phyloP scores from a whole-genome alignment of 2,329 filamentous ascomycete species.

The Aspergillus sp. region DNA sequence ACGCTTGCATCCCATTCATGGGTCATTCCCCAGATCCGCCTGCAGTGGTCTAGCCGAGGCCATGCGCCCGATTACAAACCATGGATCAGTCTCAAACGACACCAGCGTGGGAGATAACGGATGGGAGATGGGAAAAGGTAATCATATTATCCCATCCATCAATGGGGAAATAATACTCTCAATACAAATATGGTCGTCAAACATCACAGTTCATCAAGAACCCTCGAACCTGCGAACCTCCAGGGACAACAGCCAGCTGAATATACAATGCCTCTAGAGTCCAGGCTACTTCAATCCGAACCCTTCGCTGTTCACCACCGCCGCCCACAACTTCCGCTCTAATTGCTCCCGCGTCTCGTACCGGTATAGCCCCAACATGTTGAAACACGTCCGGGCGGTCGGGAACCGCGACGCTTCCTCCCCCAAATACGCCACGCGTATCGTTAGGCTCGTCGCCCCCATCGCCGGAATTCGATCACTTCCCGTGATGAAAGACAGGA shows the following conservation, averaged over 20 bases:
- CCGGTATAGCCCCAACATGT: slow-evolving; percentile 72
- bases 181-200: slow-evolving; percentile 2
- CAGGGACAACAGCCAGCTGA: neutral
- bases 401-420: slow-evolving; percentile 73
- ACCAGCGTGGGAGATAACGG: neutral
- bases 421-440: slow-evolving; percentile 73
- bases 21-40: neutral
- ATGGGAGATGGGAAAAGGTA: neutral
- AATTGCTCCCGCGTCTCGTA: slow-evolving; percentile 67
- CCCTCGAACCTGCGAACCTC: too few relatives aligned
- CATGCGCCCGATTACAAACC: neutral
- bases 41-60: neutral
- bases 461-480: slow-evolving; percentile 88
- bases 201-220: neutral
- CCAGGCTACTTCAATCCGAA: slow-evolving; percentile 70
- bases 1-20: neutral
- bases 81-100: too few relatives aligned
- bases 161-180: too few relatives aligned
- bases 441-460: slow-evolving; percentile 74
- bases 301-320: slow-evolving; percentile 85
- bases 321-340: slow-evolving; percentile 73
- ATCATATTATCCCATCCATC: neutral
- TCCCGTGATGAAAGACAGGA: slow-evolving; percentile 84
- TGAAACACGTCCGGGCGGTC: slow-evolving; percentile 88
- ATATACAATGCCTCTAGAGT: neutral